These are phyloP conservation scores for Eurotiales sp. DNA, from an alignment of 2,329 filamentous ascomycete genomes.

Conservation along the genomic window DNA sequence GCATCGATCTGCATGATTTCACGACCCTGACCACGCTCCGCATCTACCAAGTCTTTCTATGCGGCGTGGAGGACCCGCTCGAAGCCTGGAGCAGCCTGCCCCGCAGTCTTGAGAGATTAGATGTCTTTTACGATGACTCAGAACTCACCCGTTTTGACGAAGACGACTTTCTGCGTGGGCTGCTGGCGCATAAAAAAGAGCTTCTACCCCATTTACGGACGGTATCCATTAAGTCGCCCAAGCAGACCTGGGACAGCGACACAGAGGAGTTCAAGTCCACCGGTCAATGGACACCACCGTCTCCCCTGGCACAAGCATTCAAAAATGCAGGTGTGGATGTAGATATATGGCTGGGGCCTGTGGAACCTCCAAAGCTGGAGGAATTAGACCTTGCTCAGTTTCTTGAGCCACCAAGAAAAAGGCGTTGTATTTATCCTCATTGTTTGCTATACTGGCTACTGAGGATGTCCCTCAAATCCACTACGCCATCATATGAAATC, in stretches of 20 bases:
- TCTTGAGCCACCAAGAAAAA: neutral
- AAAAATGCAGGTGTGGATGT: conserved; percentile 1
- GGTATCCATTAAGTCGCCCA: conserved; percentile 2
- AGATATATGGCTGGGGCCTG: conserved; percentile 4
- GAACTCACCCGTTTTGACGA: conserved; percentile 5
- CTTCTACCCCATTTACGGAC: conserved; percentile 2
- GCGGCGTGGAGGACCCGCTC: neutral
- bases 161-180: conserved; percentile 1
- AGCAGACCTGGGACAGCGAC: conserved; percentile 1
- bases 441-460: too few species aligned
- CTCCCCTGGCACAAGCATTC: conserved; percentile 5
- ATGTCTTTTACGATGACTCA: conserved; percentile 4
- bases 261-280: neutral
- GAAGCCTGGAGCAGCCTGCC: conserved; percentile 6
- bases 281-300: conserved; percentile 6
- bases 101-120: conserved; percentile 2
- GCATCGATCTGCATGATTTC: conserved; percentile 5
- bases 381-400: neutral
- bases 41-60: conserved; percentile 10
- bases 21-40: conserved; percentile 6
- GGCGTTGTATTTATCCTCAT: neutral
- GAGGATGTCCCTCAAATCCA: too few species aligned
- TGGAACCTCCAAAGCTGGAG: conserved; percentile 1
- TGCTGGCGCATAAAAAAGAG: conserved; percentile 4
- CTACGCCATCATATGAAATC: too few species aligned